Evolutionary conservation across 2,329 filamentous ascomycete species (phyloP).

Genomic region (Diplocarpon rosae): DNA sequence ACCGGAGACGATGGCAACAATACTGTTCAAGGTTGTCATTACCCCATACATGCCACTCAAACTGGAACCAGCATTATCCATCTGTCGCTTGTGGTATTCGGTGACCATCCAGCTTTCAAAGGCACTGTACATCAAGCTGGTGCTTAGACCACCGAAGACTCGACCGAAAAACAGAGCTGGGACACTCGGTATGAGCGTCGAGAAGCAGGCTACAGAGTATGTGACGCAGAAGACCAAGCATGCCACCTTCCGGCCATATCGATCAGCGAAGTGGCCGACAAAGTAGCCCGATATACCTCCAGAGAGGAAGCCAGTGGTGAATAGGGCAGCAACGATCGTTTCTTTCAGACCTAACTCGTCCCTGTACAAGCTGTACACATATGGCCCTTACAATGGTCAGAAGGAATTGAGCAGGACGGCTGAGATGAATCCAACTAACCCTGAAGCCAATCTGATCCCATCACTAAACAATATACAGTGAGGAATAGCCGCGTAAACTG

Average conservation of each 20-base stretch:
- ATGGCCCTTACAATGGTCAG: constrained; percentile 18
- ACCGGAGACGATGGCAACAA: constrained; percentile 44
- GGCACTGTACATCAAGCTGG: constrained; percentile 45
- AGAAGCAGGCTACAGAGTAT: constrained; percentile 42
- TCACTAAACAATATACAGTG: constrained; percentile 37
- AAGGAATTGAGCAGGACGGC: not conserved
- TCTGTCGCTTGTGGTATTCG: constrained; percentile 39
- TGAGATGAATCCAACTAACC: constrained; percentile 31
- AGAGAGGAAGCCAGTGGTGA: constrained; percentile 26
- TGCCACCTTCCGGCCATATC: constrained; percentile 33
- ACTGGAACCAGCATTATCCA: constrained; percentile 33
- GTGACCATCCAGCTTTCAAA: constrained; percentile 54
- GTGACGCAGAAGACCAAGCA: constrained; percentile 44
- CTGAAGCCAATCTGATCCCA: constrained; percentile 42
- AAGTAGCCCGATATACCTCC: constrained; percentile 26
- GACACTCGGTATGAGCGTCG: constrained; percentile 35
- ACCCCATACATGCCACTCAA: constrained; percentile 42
- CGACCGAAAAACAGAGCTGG: constrained; percentile 40
- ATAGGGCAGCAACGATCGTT: constrained; percentile 23
- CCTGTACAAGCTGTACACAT: constrained; percentile 27
- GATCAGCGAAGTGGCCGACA: constrained; percentile 26
- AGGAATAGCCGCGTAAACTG: constrained; percentile 28
- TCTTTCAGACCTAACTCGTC: constrained; percentile 25
- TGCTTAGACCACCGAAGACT: constrained; percentile 42
- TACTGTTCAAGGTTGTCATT: constrained; percentile 41